Conservation (phyloP, 257 asterid genomes). For the Capsicum pubescens region DNA sequence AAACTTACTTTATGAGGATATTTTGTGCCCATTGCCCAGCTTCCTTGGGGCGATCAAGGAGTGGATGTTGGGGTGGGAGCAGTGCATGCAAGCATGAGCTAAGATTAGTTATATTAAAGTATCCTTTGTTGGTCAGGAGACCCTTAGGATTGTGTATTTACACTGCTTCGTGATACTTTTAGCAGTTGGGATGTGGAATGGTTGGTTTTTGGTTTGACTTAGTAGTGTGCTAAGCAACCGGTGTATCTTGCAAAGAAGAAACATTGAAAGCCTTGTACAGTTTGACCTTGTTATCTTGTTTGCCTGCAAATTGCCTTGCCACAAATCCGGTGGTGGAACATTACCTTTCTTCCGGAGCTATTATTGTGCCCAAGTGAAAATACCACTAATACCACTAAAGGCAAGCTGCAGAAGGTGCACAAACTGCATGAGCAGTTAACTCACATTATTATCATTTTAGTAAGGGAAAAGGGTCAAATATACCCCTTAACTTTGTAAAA, state of each 20-base stretch:
- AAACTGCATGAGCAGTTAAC: background rate
- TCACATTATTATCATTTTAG: background rate
- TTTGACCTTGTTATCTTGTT: background rate
- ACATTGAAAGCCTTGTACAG: slow-evolving; percentile 13
- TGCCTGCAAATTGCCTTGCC: background rate
- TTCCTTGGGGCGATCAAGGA: slow-evolving; percentile 6
- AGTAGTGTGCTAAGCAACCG: background rate
- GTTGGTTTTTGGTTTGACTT: background rate
- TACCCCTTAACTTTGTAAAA: too few relatives aligned
- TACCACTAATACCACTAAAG: background rate
- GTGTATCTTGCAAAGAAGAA: background rate
- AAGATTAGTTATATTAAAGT: background rate
- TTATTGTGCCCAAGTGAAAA: background rate
- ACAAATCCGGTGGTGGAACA: background rate
- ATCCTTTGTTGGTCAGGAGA: background rate
- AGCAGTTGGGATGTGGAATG: slow-evolving; percentile 1
- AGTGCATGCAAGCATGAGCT: background rate
- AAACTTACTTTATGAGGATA: background rate
- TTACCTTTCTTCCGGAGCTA: background rate
- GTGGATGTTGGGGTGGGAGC: background rate
- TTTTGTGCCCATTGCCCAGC: slow-evolving; percentile 2
- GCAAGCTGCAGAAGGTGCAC: background rate
- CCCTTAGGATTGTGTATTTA: background rate
- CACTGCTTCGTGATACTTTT: background rate
- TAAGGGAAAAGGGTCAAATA: too few relatives aligned